Percentiles rank a stretch among this genome's conserved stretches.
Conservation (phyloP, 1,139 yeast species). For the Hyphopichia wangnamkhiaoensis region DNA sequence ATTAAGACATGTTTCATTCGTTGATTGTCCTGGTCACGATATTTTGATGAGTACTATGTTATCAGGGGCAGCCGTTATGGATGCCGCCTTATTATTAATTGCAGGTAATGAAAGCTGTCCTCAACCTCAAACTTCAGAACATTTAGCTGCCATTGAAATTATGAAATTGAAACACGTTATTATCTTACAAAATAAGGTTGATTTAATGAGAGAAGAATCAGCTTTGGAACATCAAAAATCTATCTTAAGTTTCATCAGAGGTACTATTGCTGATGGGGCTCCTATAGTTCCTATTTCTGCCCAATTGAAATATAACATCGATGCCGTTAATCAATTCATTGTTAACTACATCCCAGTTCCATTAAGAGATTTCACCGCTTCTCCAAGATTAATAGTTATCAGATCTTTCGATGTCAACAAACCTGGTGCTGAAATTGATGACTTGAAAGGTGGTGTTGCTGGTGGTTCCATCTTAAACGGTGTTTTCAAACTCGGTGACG, state of each 20-base stretch:
- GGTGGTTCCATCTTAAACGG: constrained; percentile 98
- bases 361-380: constrained; percentile 87
- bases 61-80: constrained; percentile 99
- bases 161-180: constrained; percentile 98
- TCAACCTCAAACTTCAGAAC: constrained; percentile 99
- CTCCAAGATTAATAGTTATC: constrained; percentile 94
- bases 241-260: constrained; percentile 87
- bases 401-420: constrained; percentile 98
- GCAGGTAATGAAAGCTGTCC: constrained; percentile 99
- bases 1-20: constrained; percentile 96
- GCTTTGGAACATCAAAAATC: constrained; percentile 96
- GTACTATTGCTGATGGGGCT: constrained; percentile 98
- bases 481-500: constrained; percentile 96
- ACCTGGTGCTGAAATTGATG: constrained; percentile 98
- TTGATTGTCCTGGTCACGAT: constrained; percentile 99
- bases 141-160: constrained; percentile 98
- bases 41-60: constrained; percentile 99
- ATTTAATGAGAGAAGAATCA: constrained; percentile 95
- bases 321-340: constrained; percentile 96
- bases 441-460: constrained; percentile 99
- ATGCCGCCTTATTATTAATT: constrained; percentile 91
- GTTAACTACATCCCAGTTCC: constrained; percentile 97
- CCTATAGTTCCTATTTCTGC: constrained; percentile 99
- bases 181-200: constrained; percentile 96
- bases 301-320: constrained; percentile 96